Evolutionary conservation across 2,329 filamentous ascomycete species (phyloP).

Genomic region (Endoconidiophora polonica): DNA sequence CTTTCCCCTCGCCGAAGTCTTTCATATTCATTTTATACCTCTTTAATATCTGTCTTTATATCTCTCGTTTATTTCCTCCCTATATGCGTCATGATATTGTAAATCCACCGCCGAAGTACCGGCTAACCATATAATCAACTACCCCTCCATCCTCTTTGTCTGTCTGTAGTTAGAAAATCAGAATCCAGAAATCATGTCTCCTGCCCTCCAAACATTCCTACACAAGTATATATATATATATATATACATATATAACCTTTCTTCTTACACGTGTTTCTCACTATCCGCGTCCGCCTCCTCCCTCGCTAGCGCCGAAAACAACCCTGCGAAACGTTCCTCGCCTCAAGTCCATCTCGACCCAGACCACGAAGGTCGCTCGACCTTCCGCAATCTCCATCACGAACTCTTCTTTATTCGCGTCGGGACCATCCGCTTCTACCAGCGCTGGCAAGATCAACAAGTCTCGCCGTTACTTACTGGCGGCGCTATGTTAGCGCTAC

Average conservation of each 20-base stretch:
- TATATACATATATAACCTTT: no score
- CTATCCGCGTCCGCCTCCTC: background rate
- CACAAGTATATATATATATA: background rate
- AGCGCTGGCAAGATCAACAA: slow-evolving; percentile 20
- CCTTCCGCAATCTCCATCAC: slow-evolving; percentile 7
- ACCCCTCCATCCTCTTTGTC: no score
- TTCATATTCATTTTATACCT: background rate
- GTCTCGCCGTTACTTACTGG: slow-evolving; percentile 17
- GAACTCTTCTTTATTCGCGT: slow-evolving; percentile 23
- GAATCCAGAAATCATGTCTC: no score
- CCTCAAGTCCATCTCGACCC: slow-evolving; percentile 15
- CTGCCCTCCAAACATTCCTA: no score
- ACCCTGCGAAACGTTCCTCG: slow-evolving; percentile 15
- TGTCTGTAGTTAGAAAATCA: no score
- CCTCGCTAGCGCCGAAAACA: slow-evolving; percentile 18
- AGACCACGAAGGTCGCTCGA: slow-evolving; percentile 13
- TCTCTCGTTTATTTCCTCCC: no score
- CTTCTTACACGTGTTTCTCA: background rate
- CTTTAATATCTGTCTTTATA: background rate
- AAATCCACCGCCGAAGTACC: no score
- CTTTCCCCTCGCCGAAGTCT: background rate
- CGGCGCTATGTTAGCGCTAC: slow-evolving; percentile 14
- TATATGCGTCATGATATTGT: no score
- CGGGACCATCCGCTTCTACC: slow-evolving; percentile 18
- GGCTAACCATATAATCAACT: no score